Evolutionary conservation across 805 yeast genomes (phyloP).

Genomic region (Wickerhamomyces strasburgensis): DNA sequence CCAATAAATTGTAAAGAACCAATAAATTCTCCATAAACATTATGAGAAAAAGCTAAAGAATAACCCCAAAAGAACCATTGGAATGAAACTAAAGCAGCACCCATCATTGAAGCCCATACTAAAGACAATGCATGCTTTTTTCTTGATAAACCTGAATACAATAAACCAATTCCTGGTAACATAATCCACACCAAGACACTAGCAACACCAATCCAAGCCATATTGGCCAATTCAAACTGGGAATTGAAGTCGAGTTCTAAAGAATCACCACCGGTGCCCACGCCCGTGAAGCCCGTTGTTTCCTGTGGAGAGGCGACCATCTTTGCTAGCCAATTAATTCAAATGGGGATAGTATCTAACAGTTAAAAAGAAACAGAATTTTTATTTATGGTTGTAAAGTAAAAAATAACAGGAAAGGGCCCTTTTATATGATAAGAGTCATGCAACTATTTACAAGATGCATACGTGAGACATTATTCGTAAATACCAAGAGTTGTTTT

Average conservation of each 20-base stretch:
- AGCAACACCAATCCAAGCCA: conserved; percentile 82
- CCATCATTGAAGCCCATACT: conserved; percentile 91
- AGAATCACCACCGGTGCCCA: conserved; percentile 78
- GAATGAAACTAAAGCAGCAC: conserved; percentile 74
- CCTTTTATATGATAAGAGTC: not conserved
- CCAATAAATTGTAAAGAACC: conserved; percentile 83
- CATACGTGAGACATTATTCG: too few species aligned
- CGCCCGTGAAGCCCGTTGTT: conserved; percentile 44
- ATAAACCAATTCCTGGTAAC: conserved; percentile 92
- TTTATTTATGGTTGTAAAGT: too few species aligned
- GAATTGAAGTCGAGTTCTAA: conserved; percentile 66
- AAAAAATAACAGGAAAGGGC: too few species aligned
- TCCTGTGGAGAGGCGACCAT: conserved; percentile 28
- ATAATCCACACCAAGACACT: conserved; percentile 76
- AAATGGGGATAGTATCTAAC: too few species aligned
- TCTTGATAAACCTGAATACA: conserved; percentile 90
- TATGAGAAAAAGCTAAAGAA: conserved; percentile 77
- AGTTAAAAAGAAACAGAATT: too few species aligned
- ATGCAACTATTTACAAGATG: not conserved
- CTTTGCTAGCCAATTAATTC: conserved; percentile 3
- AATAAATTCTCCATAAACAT: conserved; percentile 55
- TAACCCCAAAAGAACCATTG: conserved; percentile 99
- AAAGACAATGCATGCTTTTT: conserved; percentile 94
- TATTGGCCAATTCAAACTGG: conserved; percentile 67
- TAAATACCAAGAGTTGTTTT: too few species aligned